A percentile compares a stretch with the other conserved stretches of the same genome.
Evolutionary conservation across 495 filamentous ascomycete species (phyloP).

Genomic region (Xylaria scruposa): DNA sequence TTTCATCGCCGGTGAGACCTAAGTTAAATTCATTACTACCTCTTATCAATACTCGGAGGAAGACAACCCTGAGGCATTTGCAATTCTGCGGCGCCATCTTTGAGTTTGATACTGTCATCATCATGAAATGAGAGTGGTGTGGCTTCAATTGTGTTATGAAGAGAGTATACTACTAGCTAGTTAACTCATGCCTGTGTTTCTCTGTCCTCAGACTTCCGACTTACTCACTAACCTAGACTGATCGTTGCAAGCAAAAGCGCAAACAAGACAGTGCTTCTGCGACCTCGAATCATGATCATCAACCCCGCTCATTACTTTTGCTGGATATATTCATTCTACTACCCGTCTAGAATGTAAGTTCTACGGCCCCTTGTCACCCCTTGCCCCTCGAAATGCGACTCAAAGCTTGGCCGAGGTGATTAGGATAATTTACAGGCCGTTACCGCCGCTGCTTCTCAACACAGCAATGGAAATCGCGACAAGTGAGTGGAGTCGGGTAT

Average conservation of each 20-base stretch:
- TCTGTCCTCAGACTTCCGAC: not conserved
- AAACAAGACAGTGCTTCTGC: not conserved
- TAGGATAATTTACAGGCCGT: not conserved
- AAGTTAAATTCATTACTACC: too few relatives aligned
- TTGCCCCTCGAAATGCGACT: not conserved
- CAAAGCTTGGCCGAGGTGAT: not conserved
- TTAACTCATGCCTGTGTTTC: not conserved
- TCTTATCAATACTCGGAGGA: too few relatives aligned
- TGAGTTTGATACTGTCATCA: too few relatives aligned
- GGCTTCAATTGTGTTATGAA: slow-evolving; percentile 4
- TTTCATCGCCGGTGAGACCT: too few relatives aligned
- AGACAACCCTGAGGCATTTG: not conserved
- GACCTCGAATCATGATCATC: not conserved
- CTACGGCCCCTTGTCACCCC: not conserved
- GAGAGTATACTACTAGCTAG: not conserved
- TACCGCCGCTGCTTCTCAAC: not conserved
- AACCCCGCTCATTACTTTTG: not conserved
- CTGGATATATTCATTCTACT: not conserved
- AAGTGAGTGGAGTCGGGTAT: too few relatives aligned
- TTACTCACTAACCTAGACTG: not conserved
- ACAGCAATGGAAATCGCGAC: too few relatives aligned
- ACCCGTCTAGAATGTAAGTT: not conserved
- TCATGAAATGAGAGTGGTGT: not conserved
- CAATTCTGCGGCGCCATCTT: not conserved
- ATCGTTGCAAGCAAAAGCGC: not conserved